Conservation (phyloP, 2,329 filamentous ascomycete species). For the Colletotrichum gloeosporioides region DNA sequence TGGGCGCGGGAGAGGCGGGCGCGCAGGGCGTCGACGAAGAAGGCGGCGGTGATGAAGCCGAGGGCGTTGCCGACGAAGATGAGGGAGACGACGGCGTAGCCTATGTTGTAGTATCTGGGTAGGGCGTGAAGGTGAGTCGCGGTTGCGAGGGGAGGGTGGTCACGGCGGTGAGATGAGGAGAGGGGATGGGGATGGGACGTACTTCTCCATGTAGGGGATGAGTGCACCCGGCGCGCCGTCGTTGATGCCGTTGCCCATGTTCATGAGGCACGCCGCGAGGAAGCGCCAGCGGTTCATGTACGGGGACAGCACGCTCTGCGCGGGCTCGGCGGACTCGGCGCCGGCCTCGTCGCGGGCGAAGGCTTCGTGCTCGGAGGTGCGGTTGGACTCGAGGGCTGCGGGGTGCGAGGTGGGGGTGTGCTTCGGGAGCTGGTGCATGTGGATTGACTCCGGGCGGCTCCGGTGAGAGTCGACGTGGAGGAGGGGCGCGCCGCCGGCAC, state of each 20-base stretch:
- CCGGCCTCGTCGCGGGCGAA: neutral
- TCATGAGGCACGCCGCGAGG: conserved; percentile 67
- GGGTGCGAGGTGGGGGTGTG: neutral
- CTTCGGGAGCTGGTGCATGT: neutral
- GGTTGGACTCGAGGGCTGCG: neutral
- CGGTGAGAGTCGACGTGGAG: neutral
- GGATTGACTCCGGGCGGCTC: neutral
- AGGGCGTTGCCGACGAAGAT: conserved; percentile 82
- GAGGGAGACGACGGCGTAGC: conserved; percentile 79
- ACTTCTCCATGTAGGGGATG: conserved; percentile 80
- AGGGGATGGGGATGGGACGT: conserved; percentile 28
- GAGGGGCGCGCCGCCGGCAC: neutral
- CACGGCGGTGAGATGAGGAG: neutral
- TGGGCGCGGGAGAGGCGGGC: conserved; percentile 68
- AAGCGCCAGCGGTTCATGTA: conserved; percentile 76
- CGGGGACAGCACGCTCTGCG: conserved; percentile 65
- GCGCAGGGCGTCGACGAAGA: conserved; percentile 68
- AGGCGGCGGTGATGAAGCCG: conserved; percentile 77
- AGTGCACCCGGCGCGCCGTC: conserved; percentile 80
- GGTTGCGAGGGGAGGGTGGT: neutral
- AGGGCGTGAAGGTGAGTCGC: neutral
- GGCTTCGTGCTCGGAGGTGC: neutral
- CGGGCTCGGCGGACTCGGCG: conserved; percentile 45
- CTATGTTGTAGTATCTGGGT: conserved; percentile 69
- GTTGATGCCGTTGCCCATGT: conserved; percentile 73